These are phyloP conservation scores for Neocatenulostroma microsporum DNA, from an alignment of 2,329 filamentous ascomycete genomes.

Conservation along the genomic window DNA sequence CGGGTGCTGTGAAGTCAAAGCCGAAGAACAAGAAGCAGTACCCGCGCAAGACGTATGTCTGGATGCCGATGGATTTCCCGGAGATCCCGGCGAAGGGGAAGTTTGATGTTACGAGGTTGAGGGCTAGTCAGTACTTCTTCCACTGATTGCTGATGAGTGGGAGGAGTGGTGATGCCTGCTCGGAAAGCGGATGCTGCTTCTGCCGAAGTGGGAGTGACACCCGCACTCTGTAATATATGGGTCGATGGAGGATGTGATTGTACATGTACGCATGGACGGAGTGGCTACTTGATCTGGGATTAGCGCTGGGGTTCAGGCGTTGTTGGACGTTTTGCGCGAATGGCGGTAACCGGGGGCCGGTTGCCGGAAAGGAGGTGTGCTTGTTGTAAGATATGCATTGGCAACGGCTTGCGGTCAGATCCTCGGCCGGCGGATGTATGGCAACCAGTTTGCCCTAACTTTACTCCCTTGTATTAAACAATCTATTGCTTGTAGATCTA, in stretches of 20 bases:
- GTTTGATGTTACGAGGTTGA: conserved; percentile 41
- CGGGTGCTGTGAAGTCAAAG: conserved; percentile 9
- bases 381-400: no score
- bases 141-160: conserved; percentile 28
- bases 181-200: no score
- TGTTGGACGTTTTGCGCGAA: neutral
- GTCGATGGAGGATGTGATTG: neutral
- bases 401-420: no score
- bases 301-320: neutral
- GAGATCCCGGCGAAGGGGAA: conserved; percentile 62
- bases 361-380: no score
- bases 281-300: neutral
- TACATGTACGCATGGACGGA: no score
- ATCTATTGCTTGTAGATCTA: no score
- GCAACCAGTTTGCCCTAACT: no score
- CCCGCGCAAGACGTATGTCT: conserved; percentile 46
- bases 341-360: no score
- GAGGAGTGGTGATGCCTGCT: neutral
- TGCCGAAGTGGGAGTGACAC: conserved; percentile 76
- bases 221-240: neutral
- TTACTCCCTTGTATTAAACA: no score
- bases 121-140: conserved; percentile 46
- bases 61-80: conserved; percentile 77
- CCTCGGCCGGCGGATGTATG: no score
- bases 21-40: conserved; percentile 21